Evolutionary conservation across 1,284 basidiomycete genomes (phyloP).

Genomic region (Leccinum pallidistipes): DNA sequence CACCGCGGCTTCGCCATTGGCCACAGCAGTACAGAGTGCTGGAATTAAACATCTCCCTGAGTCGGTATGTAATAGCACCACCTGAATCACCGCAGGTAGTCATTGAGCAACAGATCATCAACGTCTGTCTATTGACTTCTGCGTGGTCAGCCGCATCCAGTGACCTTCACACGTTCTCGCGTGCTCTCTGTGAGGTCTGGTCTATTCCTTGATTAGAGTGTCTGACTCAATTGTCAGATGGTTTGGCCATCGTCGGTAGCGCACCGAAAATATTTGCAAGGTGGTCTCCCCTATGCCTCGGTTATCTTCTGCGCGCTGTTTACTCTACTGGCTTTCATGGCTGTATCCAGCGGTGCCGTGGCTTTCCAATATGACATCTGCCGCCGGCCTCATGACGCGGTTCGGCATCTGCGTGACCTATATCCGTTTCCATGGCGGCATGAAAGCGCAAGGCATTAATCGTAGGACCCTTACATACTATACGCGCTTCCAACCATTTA

Average conservation of each 20-base stretch:
- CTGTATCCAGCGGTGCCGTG: too few relatives aligned
- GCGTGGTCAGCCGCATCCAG: slow-evolving; percentile 87
- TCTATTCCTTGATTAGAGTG: background rate
- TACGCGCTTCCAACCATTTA: too few relatives aligned
- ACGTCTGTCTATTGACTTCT: slow-evolving; percentile 81
- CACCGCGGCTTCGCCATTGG: slow-evolving; percentile 66
- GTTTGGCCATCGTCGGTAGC: slow-evolving; percentile 74
- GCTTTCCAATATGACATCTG: too few relatives aligned
- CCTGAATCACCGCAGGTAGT: slow-evolving; percentile 28
- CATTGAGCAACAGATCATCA: slow-evolving; percentile 60
- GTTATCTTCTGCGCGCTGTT: too few relatives aligned
- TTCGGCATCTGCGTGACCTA: too few relatives aligned
- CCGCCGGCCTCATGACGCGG: too few relatives aligned
- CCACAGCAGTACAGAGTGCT: slow-evolving; percentile 62
- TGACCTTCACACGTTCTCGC: slow-evolving; percentile 79
- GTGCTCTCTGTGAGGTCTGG: slow-evolving; percentile 67
- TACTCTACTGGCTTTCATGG: too few relatives aligned
- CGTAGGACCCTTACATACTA: too few relatives aligned
- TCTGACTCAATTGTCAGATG: slow-evolving; percentile 48
- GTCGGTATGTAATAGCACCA: slow-evolving; percentile 31
- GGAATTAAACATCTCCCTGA: slow-evolving; percentile 61
- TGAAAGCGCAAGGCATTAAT: too few relatives aligned
- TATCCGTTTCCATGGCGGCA: too few relatives aligned
- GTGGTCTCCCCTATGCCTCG: too few relatives aligned
- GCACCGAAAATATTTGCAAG: slow-evolving; percentile 57